Conservation (phyloP, 176 grass and related monocot genomes). For the Ampelocalamus luodianensis region DNA sequence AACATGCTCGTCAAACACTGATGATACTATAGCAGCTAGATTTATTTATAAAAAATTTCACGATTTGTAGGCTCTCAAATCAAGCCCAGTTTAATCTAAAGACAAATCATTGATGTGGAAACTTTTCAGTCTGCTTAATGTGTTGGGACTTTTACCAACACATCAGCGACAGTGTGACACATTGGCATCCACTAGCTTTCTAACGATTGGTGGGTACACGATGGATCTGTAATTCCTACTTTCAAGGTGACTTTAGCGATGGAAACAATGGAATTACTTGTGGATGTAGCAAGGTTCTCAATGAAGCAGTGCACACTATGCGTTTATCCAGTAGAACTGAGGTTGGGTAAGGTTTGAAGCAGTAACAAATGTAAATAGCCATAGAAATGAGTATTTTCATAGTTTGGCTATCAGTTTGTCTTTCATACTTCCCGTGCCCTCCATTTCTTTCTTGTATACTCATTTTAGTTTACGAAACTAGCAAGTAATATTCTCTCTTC, state of each 20-base stretch:
- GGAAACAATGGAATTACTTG: conserved; percentile 17
- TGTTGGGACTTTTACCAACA: conserved; percentile 25
- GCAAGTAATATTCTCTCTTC: neutral
- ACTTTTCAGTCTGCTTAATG: conserved; percentile 35
- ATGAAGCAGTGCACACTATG: conserved; percentile 12
- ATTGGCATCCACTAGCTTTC: conserved; percentile 31
- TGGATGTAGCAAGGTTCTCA: conserved; percentile 37
- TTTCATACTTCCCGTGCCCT: neutral
- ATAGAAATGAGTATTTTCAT: conserved; percentile 43
- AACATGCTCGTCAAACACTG: conserved; percentile 31
- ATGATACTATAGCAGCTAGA: conserved; percentile 24
- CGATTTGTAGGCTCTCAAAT: conserved; percentile 65
- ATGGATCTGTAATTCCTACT: conserved; percentile 36
- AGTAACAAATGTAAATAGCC: conserved; percentile 50
- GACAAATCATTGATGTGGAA: conserved; percentile 14
- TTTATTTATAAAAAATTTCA: conserved; percentile 8
- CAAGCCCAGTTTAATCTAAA: conserved; percentile 76
- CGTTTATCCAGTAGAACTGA: conserved; percentile 27
- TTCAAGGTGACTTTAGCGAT: conserved; percentile 18
- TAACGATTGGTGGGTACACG: conserved; percentile 13
- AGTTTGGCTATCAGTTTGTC: conserved; percentile 16
- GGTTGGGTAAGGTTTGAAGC: conserved; percentile 27
- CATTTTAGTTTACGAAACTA: conserved; percentile 27
- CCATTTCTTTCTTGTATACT: conserved; percentile 3
- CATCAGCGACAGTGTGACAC: conserved; percentile 3